Evolutionary conservation across 2,329 filamentous ascomycete species (phyloP).

Genomic region (Fusarium protoensiforme): DNA sequence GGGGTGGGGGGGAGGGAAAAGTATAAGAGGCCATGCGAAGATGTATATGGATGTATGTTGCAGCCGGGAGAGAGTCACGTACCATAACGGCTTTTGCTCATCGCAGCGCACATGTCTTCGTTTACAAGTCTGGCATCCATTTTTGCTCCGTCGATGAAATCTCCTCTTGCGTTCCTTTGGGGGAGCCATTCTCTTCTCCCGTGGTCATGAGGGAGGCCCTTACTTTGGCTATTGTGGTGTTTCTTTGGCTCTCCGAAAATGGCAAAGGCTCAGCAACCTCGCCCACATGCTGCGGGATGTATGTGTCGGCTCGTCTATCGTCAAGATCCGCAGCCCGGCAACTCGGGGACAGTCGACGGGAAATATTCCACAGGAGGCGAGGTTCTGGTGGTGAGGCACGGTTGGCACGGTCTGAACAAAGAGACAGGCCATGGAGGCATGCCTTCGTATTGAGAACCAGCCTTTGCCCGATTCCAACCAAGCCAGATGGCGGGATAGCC

Average conservation of each 20-base stretch:
- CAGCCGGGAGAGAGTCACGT: slow-evolving; percentile 37
- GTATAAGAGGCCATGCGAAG: slow-evolving; percentile 12
- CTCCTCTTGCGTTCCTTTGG: slow-evolving; percentile 51
- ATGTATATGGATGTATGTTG: slow-evolving; percentile 5
- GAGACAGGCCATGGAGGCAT: slow-evolving; percentile 38
- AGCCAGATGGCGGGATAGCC: slow-evolving; percentile 41
- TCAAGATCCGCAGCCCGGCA: slow-evolving; percentile 30
- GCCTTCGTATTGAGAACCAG: slow-evolving; percentile 42
- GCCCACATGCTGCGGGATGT: slow-evolving; percentile 35
- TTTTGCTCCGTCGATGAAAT: slow-evolving; percentile 52
- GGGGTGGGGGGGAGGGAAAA: slow-evolving; percentile 23
- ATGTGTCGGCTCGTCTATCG: slow-evolving; percentile 33
- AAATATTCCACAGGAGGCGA: slow-evolving; percentile 41
- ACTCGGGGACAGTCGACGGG: slow-evolving; percentile 38
- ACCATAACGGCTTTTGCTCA: slow-evolving; percentile 58
- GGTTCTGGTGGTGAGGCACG: slow-evolving; percentile 31
- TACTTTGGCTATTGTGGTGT: slow-evolving; percentile 13
- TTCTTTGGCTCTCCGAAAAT: slow-evolving; percentile 24
- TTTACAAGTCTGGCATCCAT: slow-evolving; percentile 52
- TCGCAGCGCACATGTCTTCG: slow-evolving; percentile 59
- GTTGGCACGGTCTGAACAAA: slow-evolving; percentile 36
- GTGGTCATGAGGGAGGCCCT: neutral
- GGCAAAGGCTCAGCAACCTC: slow-evolving; percentile 13
- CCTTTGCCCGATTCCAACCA: slow-evolving; percentile 43
- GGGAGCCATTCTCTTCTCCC: slow-evolving; percentile 45